Evolutionary conservation across 495 filamentous ascomycete species (phyloP).

Genomic region (Mytilinidion resinicola): DNA sequence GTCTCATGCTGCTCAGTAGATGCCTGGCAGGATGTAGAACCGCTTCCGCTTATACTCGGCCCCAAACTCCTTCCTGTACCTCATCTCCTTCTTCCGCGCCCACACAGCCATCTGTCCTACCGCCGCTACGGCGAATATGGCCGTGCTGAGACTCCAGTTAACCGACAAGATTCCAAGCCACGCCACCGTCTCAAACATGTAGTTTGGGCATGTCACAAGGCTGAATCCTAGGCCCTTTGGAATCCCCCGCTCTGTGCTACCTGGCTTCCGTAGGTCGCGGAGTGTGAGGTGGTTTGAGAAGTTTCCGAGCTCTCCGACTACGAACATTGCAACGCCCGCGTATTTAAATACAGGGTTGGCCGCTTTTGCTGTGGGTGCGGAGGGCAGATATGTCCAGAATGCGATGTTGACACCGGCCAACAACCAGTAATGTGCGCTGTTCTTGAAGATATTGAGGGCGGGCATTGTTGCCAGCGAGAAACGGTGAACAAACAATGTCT

Average conservation of each 20-base stretch:
- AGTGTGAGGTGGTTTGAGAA: conserved; percentile 71
- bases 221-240: conserved; percentile 80
- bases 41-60: conserved; percentile 87
- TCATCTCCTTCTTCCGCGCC: conserved; percentile 87
- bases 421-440: conserved; percentile 85
- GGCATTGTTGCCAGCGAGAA: conserved; percentile 95
- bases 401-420: conserved; percentile 76
- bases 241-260: conserved; percentile 79
- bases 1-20: conserved; percentile 38
- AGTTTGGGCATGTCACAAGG: conserved; percentile 91
- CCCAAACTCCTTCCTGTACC: conserved; percentile 82
- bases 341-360: conserved; percentile 49
- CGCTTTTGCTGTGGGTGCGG: conserved; percentile 48
- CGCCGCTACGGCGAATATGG: conserved; percentile 64
- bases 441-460: conserved; percentile 78
- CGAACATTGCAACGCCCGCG: conserved; percentile 60
- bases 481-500: conserved; percentile 90
- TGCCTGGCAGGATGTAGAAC: conserved; percentile 67
- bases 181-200: conserved; percentile 82
- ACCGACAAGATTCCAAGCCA: conserved; percentile 75
- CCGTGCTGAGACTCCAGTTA: conserved; percentile 67
- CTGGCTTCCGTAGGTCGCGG: conserved; percentile 65
- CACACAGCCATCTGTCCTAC: conserved; percentile 72
- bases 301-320: conserved; percentile 72
- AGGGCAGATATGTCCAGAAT: conserved; percentile 76